Percentiles rank a stretch among this genome's conserved stretches.
phyloP scores from a whole-genome alignment of 2,329 filamentous ascomycete species.

The Colletotrichum karsti region DNA sequence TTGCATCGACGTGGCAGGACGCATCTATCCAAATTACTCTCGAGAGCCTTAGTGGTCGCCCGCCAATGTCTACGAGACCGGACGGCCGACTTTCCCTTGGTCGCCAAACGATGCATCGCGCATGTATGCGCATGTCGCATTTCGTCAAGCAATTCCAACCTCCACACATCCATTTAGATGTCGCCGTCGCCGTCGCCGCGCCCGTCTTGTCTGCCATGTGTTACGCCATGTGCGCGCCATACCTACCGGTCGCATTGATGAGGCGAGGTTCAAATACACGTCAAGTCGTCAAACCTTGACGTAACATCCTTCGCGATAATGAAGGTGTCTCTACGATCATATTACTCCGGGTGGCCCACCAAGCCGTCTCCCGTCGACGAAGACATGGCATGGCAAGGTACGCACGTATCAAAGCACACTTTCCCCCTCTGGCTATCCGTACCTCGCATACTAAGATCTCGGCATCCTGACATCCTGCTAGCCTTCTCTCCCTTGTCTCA shows the following conservation, averaged over 20 bases:
- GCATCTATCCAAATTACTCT: slow-evolving; percentile 22
- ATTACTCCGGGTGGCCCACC: not conserved
- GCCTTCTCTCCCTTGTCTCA: not conserved
- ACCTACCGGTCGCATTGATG: not conserved
- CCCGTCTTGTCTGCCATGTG: not conserved
- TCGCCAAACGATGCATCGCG: not conserved
- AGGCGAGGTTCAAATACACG: not conserved
- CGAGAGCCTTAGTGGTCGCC: slow-evolving; percentile 3
- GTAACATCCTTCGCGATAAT: slow-evolving; percentile 11
- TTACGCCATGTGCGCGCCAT: not conserved
- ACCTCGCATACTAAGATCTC: slow-evolving; percentile 8
- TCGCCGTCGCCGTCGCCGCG: not conserved
- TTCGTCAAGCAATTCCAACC: not conserved
- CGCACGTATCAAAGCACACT: slow-evolving; percentile 6
- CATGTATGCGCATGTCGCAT: slow-evolving; percentile 9
- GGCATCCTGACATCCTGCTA: not conserved
- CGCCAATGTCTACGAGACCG: slow-evolving; percentile 20
- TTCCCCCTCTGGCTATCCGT: not conserved
- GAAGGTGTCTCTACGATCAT: slow-evolving; percentile 9
- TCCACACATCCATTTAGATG: slow-evolving; percentile 3
- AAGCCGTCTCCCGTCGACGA: not conserved
- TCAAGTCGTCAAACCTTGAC: not conserved
- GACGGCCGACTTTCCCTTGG: slow-evolving; percentile 2
- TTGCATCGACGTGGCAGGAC: slow-evolving; percentile 25
- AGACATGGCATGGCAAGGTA: slow-evolving; percentile 4